These are phyloP conservation scores for Pulveroboletus sp. DNA, from an alignment of 768 basidiomycete genomes.

Conservation along the genomic window DNA sequence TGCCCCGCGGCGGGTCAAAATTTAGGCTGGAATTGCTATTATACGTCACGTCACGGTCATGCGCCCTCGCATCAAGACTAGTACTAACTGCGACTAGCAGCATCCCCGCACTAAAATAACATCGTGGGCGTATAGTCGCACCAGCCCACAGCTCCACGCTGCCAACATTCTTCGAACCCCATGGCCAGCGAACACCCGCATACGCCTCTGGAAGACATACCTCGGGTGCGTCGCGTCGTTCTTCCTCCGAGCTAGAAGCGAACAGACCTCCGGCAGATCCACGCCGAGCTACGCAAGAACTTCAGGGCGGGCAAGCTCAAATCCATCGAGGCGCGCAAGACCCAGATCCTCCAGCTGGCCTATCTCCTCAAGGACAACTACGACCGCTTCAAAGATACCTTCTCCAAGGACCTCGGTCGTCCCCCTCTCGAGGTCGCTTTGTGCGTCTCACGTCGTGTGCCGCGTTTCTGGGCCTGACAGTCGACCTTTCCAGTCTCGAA, in stretches of 20 bases:
- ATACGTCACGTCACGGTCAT: too few species aligned
- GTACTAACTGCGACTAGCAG: too few species aligned
- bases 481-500: slow-evolving; percentile 50
- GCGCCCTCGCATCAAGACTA: too few species aligned
- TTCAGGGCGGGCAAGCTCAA: slow-evolving; percentile 68
- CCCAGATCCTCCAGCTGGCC: slow-evolving; percentile 70
- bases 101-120: too few species aligned
- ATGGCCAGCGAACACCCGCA: slow-evolving; percentile 36
- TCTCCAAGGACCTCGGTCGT: slow-evolving; percentile 61
- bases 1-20: too few species aligned
- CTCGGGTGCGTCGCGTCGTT: slow-evolving; percentile 33
- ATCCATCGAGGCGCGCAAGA: slow-evolving; percentile 64
- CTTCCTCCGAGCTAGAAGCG: background rate
- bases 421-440: slow-evolving; percentile 56
- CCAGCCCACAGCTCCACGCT: too few species aligned
- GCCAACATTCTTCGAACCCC: background rate
- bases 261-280: slow-evolving; percentile 40
- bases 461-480: background rate
- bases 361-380: slow-evolving; percentile 74
- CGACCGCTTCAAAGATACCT: slow-evolving; percentile 53
- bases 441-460: slow-evolving; percentile 26
- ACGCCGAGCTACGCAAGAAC: slow-evolving; percentile 47
- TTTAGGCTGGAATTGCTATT: too few species aligned
- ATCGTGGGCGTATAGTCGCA: too few species aligned
- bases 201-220: slow-evolving; percentile 53